These are phyloP conservation scores for Drosera spatulata DNA, from an alignment of 179 eudicot genomes.

Conservation along the genomic window DNA sequence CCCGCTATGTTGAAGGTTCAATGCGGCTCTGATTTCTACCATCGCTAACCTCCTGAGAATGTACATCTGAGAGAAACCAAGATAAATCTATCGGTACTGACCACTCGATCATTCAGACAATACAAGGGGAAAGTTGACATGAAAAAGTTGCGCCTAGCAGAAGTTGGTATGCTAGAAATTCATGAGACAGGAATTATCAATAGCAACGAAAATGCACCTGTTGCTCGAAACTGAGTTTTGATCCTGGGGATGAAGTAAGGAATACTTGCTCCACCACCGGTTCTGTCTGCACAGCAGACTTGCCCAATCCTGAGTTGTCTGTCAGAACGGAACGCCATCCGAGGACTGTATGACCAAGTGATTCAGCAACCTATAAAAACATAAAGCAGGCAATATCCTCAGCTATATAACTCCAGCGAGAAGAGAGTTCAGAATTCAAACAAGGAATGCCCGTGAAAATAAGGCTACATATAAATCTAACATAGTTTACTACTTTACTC, in stretches of 20 bases:
- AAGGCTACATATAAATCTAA: too few species aligned
- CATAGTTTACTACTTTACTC: too few species aligned
- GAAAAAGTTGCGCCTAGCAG: too few species aligned
- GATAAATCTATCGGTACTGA: not conserved
- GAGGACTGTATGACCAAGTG: slow-evolving; percentile 92
- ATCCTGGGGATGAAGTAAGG: slow-evolving; percentile 67
- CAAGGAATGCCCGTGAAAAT: not conserved
- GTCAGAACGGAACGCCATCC: slow-evolving; percentile 94
- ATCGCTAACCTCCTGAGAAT: slow-evolving; percentile 87
- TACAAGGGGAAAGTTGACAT: too few species aligned
- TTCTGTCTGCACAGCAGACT: slow-evolving; percentile 88
- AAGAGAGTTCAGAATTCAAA: not conserved
- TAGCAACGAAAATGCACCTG: slow-evolving; percentile 41
- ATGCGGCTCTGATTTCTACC: slow-evolving; percentile 95
- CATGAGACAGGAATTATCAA: not conserved
- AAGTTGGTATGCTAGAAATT: too few species aligned
- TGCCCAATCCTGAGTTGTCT: slow-evolving; percentile 86
- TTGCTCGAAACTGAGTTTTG: slow-evolving; percentile 84
- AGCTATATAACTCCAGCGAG: not conserved
- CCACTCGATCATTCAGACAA: too few species aligned
- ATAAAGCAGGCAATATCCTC: not conserved
- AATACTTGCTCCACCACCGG: slow-evolving; percentile 98
- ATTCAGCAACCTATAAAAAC: slow-evolving; percentile 69
- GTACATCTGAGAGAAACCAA: slow-evolving; percentile 53
- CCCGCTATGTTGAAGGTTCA: slow-evolving; percentile 90